Conservation (phyloP, 2,329 filamentous ascomycete species). For the Penicillium sp. region DNA sequence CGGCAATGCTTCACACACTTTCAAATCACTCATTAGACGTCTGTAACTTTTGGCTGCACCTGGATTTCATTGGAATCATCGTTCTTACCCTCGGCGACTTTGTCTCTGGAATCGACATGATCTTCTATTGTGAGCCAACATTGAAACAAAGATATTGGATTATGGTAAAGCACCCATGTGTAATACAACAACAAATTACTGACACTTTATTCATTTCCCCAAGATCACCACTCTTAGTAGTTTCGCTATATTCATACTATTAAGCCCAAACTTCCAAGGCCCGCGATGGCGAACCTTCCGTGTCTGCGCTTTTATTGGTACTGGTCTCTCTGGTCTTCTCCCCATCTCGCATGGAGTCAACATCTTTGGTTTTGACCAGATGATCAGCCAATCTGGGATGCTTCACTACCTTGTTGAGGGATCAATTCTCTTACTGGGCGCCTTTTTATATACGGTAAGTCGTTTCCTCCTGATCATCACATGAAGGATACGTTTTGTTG, state of each 20-base stretch:
- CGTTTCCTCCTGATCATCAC: too few relatives aligned
- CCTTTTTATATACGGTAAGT: constrained; percentile 8
- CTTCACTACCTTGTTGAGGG: constrained; percentile 6
- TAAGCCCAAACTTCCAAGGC: constrained; percentile 7
- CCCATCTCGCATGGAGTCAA: constrained; percentile 6
- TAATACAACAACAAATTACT: not conserved
- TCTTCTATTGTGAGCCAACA: constrained; percentile 10
- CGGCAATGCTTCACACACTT: constrained; percentile 29
- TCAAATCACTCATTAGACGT: constrained; percentile 27
- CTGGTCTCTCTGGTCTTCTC: constrained; percentile 4
- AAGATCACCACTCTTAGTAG: constrained; percentile 2
- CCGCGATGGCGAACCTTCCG: constrained; percentile 9
- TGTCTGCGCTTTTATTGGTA: constrained; percentile 6
- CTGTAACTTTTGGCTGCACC: constrained; percentile 3
- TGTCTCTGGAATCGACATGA: constrained; percentile 8
- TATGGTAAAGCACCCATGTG: constrained; percentile 1
- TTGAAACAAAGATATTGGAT: constrained; percentile 8
- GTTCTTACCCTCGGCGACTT: constrained; percentile 11
- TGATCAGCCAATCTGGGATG: constrained; percentile 9
- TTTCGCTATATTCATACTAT: not conserved
- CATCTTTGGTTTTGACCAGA: constrained; percentile 1
- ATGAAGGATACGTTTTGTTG: not conserved
- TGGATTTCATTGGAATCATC: constrained; percentile 11
- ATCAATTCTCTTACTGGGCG: constrained; percentile 1
- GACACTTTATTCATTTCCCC: not conserved